Base-by-base conservation (phyloP, 2,329 filamentous ascomycete species). In the Thelonectria blattea region DNA sequence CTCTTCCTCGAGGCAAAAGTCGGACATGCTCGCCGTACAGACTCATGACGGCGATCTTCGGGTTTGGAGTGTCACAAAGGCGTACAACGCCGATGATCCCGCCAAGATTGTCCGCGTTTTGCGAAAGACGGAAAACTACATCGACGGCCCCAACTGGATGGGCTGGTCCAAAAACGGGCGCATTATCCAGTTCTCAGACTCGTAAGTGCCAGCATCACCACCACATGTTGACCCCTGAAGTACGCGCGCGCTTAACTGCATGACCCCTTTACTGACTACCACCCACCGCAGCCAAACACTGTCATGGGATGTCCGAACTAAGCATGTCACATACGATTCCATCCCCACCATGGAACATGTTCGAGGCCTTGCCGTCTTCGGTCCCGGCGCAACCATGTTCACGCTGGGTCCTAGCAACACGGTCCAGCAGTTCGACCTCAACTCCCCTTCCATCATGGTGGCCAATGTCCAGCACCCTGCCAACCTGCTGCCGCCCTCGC, bases 151-250 rank as follows among this genome's bases (percentile, higher is more conserved):
- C 39, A 97, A 96, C 74, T 99, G 95, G 95, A 93, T 97, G 82
- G 91, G 88, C 18, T 99, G 95, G 95, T 98, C 95, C 0, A 98
- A 97, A 79, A 98, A 97, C 79, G 95, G 95, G 41, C 90, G 93
- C 67, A 93, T 99, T 66, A 88, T 99, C 65, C 95, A 99, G 77
- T 93, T 88, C 76, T 91, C 91, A 5, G 92, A 97, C 77, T 88
- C 89, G 93, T 97, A 82, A 80, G 91, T 86, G 56, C 42, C 45
- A 32, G 57, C 51, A 41, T 53, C 62, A 42, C 64, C 60, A 65
- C 62, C 61, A 58, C 55, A 65, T 61, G 20, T 27, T 7, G 3
- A 27, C 45, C 15, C 70, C 71, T 67, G 65, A 62, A 51, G 65
- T 77, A 80, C 73, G 77, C 80, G 80, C 80, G 80, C 80, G 80